Evolutionary conservation across 139 green algal species (phyloP), one percentile per base, ranked within the genome.

Genomic region (Picochlorum sp.): DNA sequence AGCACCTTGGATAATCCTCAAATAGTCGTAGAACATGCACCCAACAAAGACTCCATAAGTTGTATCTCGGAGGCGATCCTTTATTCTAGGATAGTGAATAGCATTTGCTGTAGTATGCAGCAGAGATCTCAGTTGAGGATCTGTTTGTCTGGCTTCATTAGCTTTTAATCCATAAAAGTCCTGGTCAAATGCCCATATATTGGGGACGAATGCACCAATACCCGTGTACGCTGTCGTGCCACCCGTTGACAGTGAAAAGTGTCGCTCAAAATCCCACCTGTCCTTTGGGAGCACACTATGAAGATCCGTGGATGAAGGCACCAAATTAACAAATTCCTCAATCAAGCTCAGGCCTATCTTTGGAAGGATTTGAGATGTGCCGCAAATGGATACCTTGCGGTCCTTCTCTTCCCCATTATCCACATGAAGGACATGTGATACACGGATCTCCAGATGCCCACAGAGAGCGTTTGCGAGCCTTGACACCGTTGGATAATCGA

Each of bases 61-160:
- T 21, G 73, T 13, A 41, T 41, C 34, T 11, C 6, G 34, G 34
- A 41, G 34, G 34, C 4, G 9, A 5, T 45, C 61, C 3, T 18
- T 1, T 30, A 23, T 23, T 54, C 67, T 83, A 38, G 69, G 63
- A 26, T 67, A 66, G 2, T 24, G 26, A n/a, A 83, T 49, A 18
- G 83, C 82, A 28, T 65, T 28, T 50, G 60, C 37, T 62, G 52
- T 23, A 31, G 80, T 65, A 65, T 88, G 65, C 50, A 92, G 68
- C 47, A 91, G 78, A 59, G 90, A 44, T 44, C 87, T 81, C 16
- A 78, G 69, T 65, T 91, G 83, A 0, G 86, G 86, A 64, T 94
- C 87, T 73, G 92, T 77, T 3, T 78, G 38, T 0, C 57, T 52
- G 0, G 80, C 79, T 67, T 95, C 88, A 2, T 47, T 37, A 1